Base-by-base conservation (phyloP, 1,284 basidiomycete genomes). In the Fomitopsis schrenkii region DNA sequence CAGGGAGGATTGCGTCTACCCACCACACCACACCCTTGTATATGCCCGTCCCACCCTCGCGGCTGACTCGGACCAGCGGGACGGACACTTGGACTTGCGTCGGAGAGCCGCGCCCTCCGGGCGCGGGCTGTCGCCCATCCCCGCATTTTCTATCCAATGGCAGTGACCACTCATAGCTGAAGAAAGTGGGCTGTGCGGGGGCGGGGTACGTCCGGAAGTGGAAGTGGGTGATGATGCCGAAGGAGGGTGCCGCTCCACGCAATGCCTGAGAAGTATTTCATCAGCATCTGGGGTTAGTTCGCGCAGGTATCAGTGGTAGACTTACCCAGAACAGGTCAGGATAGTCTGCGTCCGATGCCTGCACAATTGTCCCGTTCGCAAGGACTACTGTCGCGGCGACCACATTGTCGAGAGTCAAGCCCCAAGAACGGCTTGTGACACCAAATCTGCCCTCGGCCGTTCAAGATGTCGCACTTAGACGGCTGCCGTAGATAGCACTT, bases 261-360 rank as follows among this genome's bases (percentile, higher is more conserved):
- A 50, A 30, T 15, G 48, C 48, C 48, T 50, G 3, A 17, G 28
- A 3, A 15, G 12, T 40, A 5, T 14, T 1, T 8, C 19, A 19
- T 28, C 38, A 40, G 38, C 12, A 40, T 15, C 1, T 33, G 30
- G 30, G 40, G 3, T 41, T 41, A 9, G 40, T 41, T 15, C 40
- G 40, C 3, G 12, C 12, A n/a, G n/a, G 44, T 42, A 76, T 58
- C 22, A 79, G 65, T 5, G 5, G 12, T 14, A 4, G 5, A 33
- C 48, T 15, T 15, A 50, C 48, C 48, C 48, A 50, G 17, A 50
- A 50, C 26, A 50, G 48, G 15, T 50, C 48, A 33, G 48, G 28
- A 33, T 50, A 17, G 12, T 35, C 4, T 33, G 48, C 28, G 17
- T 28, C 28, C 22, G 48, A 50, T 10, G 48, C 17, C 10, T 50